Base-by-base conservation (phyloP, 345 rosid genomes). In the Euclidium syriacum region DNA sequence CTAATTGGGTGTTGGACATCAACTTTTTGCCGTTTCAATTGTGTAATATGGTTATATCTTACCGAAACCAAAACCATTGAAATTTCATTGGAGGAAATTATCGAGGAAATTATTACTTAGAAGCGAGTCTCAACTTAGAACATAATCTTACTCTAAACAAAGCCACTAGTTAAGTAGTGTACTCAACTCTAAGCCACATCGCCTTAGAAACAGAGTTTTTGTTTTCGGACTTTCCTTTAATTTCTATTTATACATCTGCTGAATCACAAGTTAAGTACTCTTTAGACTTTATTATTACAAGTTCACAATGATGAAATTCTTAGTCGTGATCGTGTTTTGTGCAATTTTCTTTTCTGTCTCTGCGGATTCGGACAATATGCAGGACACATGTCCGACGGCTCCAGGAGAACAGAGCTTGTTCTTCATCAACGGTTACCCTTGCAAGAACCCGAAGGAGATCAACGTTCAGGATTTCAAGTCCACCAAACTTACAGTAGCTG, bases 401-500 rank as follows among this genome's bases (percentile, higher is more conserved):
- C 60, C 72, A 2, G 57, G 58, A 19, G 58, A 62, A 27, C 59
- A 73, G 4, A 39, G 34, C 7, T 33, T 15, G 60, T 23, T 20
- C 40, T 91, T 88, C 80, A 52, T 91, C 62, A 88, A 88, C 12
- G 96, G 98, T 10, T 76, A 79, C 64, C 87, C 85, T 30, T 91
- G 98, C 79, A 88, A 91, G 76, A 73, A 70, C 10, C 85, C 85
- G 10, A 33, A 64, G 36, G 55, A 18, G 63, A 62, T 83, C 58
- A 65, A 15, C 26, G 75, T 86, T 22, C 78, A 85, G 3, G 96
- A 91, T 69, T 91, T 88, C 82, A 88, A 83, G 83, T 69, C 79
- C 52, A 39, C 79, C 2, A 66, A 67, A 35, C 78, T 91, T 36
- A 77, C 40, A 7, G 30, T 17, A 3, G 24, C 80, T 0, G 96